Percentiles rank a stretch among this genome's conserved stretches.
Evolutionary conservation across 139 green algal species (phyloP).

Genomic region (Tetradesmus obliquus): DNA sequence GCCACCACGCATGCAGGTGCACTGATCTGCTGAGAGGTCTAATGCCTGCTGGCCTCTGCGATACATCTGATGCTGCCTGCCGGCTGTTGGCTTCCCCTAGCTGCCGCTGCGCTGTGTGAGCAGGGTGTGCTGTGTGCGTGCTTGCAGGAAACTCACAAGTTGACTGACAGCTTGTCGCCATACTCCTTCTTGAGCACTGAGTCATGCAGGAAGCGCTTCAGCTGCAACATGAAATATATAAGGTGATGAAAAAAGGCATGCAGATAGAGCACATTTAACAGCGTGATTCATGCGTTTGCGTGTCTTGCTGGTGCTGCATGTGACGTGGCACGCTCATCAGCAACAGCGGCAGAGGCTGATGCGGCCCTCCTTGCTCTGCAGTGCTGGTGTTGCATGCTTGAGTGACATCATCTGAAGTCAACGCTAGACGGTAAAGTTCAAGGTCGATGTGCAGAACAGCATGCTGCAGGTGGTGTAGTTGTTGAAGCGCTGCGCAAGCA

Average conservation of each 20-base stretch:
- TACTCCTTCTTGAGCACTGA: constrained; percentile 25
- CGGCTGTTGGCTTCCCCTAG: too few species aligned
- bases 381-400: too few species aligned
- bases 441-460: not conserved
- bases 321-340: not conserved
- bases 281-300: too few species aligned
- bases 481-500: not conserved
- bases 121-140: too few species aligned
- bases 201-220: constrained; percentile 35
- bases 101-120: too few species aligned
- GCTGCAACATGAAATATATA: not conserved
- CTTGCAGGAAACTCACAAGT: constrained; percentile 31
- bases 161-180: constrained; percentile 25
- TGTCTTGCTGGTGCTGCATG: not conserved
- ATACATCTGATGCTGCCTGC: too few species aligned
- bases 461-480: not conserved
- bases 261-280: not conserved
- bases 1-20: too few species aligned
- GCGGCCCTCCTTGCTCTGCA: too few species aligned
- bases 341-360: not conserved
- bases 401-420: not conserved
- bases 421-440: not conserved
- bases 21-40: too few species aligned
- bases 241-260: not conserved
- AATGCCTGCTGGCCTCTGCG: too few species aligned